A percentile compares a stretch with the other conserved stretches of the same genome.
These are phyloP conservation scores for Cladobotryum mycophilum DNA, from an alignment of 2,329 filamentous ascomycete genomes.

Conservation along the genomic window DNA sequence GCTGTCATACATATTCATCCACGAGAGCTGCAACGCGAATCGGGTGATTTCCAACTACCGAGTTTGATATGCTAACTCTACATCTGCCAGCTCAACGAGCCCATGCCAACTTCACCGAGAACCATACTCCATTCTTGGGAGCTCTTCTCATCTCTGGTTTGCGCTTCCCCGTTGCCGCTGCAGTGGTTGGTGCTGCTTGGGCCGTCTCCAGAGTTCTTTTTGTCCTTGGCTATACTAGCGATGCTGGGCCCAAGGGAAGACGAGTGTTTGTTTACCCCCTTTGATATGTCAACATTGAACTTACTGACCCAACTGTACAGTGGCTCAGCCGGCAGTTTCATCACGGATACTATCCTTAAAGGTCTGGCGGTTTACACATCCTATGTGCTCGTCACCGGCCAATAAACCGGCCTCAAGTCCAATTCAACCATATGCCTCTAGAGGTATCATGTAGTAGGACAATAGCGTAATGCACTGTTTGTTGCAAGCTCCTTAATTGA, in stretches of 20 bases:
- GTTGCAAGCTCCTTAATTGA: too few relatives aligned
- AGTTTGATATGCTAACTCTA: slow-evolving; percentile 9
- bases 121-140: slow-evolving; percentile 46
- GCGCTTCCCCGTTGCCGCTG: slow-evolving; percentile 44
- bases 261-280: slow-evolving; percentile 24
- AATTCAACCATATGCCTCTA: too few relatives aligned
- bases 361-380: slow-evolving; percentile 39
- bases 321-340: slow-evolving; percentile 28
- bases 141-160: slow-evolving; percentile 52
- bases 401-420: slow-evolving; percentile 11
- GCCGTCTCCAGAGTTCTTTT: slow-evolving; percentile 47
- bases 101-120: slow-evolving; percentile 60
- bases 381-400: slow-evolving; percentile 30
- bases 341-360: slow-evolving; percentile 35
- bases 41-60: not conserved
- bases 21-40: not conserved
- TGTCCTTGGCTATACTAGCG: slow-evolving; percentile 46
- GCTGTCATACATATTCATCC: slow-evolving; percentile 12
- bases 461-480: too few relatives aligned
- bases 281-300: too few relatives aligned
- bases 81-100: slow-evolving; percentile 46
- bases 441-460: not conserved
- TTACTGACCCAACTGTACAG: slow-evolving; percentile 19
- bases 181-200: slow-evolving; percentile 47
- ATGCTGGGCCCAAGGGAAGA: slow-evolving; percentile 40